phyloP scores from a whole-genome alignment of 1,139 yeast species.

The Pneumocystis jirovecii region DNA sequence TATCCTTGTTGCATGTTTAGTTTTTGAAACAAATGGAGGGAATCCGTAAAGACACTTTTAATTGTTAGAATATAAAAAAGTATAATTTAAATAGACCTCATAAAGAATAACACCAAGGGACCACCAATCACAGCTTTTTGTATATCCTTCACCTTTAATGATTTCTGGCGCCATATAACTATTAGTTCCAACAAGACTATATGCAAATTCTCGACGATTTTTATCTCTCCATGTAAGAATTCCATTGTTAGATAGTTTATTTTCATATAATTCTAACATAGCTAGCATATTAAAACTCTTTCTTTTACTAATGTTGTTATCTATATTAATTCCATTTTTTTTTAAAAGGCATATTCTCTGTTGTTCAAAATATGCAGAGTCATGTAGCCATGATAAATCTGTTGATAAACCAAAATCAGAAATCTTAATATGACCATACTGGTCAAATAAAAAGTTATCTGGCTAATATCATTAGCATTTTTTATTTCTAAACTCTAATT shows the following conservation, averaged over 20 bases:
- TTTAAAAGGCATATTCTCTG: constrained; percentile 8
- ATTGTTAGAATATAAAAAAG: neutral
- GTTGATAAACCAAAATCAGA: constrained; percentile 59
- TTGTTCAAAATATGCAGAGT: constrained; percentile 1
- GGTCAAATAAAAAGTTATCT: constrained; percentile 67
- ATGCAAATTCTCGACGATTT: constrained; percentile 19
- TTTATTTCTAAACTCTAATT: neutral
- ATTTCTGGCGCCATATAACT: constrained; percentile 95
- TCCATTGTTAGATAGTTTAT: neutral
- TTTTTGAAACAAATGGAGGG: constrained; percentile 78
- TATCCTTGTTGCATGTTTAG: constrained; percentile 26
- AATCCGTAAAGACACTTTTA: constrained; percentile 55
- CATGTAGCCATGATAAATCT: constrained; percentile 3
- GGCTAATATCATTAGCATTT: constrained; percentile 26
- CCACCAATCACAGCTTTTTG: constrained; percentile 93
- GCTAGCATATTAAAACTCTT: constrained; percentile 1
- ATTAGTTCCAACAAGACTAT: constrained; percentile 83
- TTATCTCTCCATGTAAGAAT: constrained; percentile 8
- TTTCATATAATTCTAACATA: neutral
- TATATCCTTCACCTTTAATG: constrained; percentile 67
- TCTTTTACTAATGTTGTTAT: constrained; percentile 9
- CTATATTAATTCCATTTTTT: constrained; percentile 8
- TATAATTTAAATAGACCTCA: constrained; percentile 29
- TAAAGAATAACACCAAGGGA: constrained; percentile 86
- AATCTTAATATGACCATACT: constrained; percentile 66